These are phyloP conservation scores for Cucumis cinereus DNA, from an alignment of 306 rosid species.

Conservation along the genomic window DNA sequence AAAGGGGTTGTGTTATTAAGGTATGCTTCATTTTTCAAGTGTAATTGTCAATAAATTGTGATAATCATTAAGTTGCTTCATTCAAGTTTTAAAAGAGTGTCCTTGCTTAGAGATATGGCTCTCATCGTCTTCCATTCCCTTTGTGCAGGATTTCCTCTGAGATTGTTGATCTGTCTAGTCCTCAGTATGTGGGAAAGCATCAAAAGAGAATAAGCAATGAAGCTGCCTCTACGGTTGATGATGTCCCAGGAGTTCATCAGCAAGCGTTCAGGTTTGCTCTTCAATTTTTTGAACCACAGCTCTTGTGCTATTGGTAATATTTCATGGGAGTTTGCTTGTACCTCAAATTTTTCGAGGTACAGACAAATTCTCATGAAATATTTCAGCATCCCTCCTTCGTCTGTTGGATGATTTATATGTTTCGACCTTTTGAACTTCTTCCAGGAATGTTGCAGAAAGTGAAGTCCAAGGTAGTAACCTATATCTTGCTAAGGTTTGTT, in stretches of 20 bases:
- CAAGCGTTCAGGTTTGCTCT: conserved; percentile 46
- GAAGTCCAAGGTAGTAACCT: conserved; percentile 57
- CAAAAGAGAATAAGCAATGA: conserved; percentile 62
- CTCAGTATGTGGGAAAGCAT: conserved; percentile 40
- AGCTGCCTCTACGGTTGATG: conserved; percentile 32
- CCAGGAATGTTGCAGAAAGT: conserved; percentile 61
- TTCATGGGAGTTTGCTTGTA: background rate
- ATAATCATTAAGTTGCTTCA: background rate
- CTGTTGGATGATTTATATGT: background rate
- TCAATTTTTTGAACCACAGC: conserved; percentile 12
- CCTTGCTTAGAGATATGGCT: background rate
- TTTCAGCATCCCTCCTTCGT: background rate
- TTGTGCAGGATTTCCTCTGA: conserved; percentile 73
- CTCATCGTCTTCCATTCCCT: background rate
- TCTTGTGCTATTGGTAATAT: background rate
- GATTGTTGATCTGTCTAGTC: conserved; percentile 40
- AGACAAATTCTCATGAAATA: too few species aligned
- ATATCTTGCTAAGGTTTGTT: conserved; percentile 69
- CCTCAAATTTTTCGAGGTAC: background rate
- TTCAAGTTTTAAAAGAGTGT: background rate
- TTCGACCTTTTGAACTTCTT: conserved; percentile 13
- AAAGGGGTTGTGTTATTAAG: background rate
- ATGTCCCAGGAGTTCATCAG: conserved; percentile 34
- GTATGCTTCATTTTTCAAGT: background rate
- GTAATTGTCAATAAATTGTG: background rate